phyloP scores from a whole-genome alignment of 2,329 filamentous ascomycete genomes.

The Teratosphaeria gauchensis region DNA sequence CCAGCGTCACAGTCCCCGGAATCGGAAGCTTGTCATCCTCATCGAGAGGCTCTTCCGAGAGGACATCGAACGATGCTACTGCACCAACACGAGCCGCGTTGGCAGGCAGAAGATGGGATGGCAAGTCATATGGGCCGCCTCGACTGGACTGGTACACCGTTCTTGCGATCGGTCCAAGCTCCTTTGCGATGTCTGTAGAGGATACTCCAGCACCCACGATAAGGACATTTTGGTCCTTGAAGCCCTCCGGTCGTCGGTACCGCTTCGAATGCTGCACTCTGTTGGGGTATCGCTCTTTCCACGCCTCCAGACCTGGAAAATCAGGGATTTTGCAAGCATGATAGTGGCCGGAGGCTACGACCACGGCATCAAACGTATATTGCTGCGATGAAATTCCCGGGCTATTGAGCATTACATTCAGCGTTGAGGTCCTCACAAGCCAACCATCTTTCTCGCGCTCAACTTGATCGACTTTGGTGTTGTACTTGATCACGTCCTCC shows the following conservation, averaged over 20 bases:
- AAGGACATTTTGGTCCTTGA: constrained; percentile 48
- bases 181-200: constrained; percentile 44
- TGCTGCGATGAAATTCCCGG: neutral
- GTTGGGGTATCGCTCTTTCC: constrained; percentile 37
- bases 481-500: constrained; percentile 41
- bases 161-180: constrained; percentile 37
- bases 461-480: constrained; percentile 49
- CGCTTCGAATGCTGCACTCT: constrained; percentile 43
- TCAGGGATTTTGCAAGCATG: constrained; percentile 42
- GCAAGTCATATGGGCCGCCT: constrained; percentile 51
- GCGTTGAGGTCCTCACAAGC: constrained; percentile 41
- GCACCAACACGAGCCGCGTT: constrained; percentile 45
- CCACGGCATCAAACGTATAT: constrained; percentile 38
- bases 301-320: constrained; percentile 37
- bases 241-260: constrained; percentile 38
- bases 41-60: constrained; percentile 1
- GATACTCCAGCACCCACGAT: constrained; percentile 49
- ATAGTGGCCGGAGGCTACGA: constrained; percentile 48
- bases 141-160: constrained; percentile 48
- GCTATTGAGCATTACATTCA: constrained; percentile 19
- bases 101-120: constrained; percentile 43
- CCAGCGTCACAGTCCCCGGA: constrained; percentile 43
- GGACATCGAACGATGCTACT: constrained; percentile 37
- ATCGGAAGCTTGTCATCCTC: constrained; percentile 28
- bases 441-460: constrained; percentile 42